These are phyloP conservation scores for Phytophthora syringae DNA, from an alignment of 352 stramenopile species.

Conservation along the genomic window DNA sequence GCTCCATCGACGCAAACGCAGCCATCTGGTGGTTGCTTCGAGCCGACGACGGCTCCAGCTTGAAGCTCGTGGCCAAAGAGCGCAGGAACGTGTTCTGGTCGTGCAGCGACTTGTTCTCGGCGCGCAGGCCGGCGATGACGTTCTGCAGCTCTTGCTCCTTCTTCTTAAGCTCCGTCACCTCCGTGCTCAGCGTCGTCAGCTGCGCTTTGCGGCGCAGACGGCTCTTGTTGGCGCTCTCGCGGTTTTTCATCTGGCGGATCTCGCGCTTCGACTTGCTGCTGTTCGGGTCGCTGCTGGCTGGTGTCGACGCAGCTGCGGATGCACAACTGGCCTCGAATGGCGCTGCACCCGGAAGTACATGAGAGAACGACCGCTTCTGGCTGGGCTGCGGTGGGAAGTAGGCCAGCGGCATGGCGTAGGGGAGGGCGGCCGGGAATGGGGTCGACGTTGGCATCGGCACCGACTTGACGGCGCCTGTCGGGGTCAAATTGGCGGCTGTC, in stretches of 20 bases:
- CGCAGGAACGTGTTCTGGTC: slow-evolving; percentile 83
- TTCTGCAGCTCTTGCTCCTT: slow-evolving; percentile 77
- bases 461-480: slow-evolving; percentile 2
- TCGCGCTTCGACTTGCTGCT: slow-evolving; percentile 81
- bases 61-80: slow-evolving; percentile 70
- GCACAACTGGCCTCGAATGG: background rate
- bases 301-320: background rate
- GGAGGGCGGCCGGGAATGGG: slow-evolving; percentile 39
- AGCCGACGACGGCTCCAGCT: slow-evolving; percentile 26
- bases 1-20: slow-evolving; percentile 32
- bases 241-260: slow-evolving; percentile 89
- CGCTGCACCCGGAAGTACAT: slow-evolving; percentile 42
- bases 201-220: slow-evolving; percentile 76
- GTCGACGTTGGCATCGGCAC: slow-evolving; percentile 3
- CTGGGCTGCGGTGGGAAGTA: slow-evolving; percentile 51
- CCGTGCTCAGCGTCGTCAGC: slow-evolving; percentile 58
- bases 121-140: slow-evolving; percentile 66
- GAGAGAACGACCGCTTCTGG: slow-evolving; percentile 64
- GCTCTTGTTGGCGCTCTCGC: slow-evolving; percentile 86
- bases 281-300: slow-evolving; percentile 28
- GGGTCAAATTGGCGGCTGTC: background rate
- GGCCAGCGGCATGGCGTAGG: slow-evolving; percentile 70
- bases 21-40: slow-evolving; percentile 19
- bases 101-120: slow-evolving; percentile 82
- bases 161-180: slow-evolving; percentile 70